Evolutionary conservation across 495 filamentous ascomycete genomes (phyloP).

Genomic region (Neurospora tetrasperma): DNA sequence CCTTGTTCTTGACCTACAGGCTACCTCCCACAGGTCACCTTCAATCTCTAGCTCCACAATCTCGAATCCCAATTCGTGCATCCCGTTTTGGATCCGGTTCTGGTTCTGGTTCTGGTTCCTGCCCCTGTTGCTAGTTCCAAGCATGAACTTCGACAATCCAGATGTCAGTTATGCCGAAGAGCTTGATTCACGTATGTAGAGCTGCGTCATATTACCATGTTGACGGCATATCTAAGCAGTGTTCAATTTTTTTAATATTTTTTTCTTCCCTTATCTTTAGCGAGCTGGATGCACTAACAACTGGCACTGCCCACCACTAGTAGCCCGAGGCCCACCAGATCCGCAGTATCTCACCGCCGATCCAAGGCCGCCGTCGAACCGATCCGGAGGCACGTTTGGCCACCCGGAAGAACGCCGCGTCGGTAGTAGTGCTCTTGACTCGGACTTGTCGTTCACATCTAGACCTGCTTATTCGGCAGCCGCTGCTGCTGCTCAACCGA

Average conservation of each 20-base stretch:
- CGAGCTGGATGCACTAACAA: background rate
- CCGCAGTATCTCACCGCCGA: slow-evolving; percentile 4
- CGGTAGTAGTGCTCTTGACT: background rate
- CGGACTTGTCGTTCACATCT: background rate
- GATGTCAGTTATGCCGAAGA: background rate
- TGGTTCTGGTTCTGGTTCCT: background rate
- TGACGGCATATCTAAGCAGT: background rate
- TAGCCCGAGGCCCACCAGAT: background rate
- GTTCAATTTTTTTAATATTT: background rate
- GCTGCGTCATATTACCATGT: background rate
- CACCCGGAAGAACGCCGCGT: background rate
- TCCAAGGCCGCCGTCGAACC: slow-evolving; percentile 8
- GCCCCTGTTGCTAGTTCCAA: background rate
- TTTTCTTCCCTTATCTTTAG: background rate
- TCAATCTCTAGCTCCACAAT: background rate
- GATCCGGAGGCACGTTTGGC: background rate
- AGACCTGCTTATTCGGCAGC: background rate
- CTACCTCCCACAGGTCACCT: background rate
- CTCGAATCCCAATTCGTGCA: background rate
- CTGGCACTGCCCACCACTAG: background rate
- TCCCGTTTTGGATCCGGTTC: background rate
- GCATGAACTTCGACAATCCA: background rate
- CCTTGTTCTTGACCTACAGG: background rate
- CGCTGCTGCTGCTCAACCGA: background rate
- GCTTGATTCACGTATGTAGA: background rate